phyloP scores from a whole-genome alignment of 495 filamentous ascomycete species.

The Xylaria castorea region DNA sequence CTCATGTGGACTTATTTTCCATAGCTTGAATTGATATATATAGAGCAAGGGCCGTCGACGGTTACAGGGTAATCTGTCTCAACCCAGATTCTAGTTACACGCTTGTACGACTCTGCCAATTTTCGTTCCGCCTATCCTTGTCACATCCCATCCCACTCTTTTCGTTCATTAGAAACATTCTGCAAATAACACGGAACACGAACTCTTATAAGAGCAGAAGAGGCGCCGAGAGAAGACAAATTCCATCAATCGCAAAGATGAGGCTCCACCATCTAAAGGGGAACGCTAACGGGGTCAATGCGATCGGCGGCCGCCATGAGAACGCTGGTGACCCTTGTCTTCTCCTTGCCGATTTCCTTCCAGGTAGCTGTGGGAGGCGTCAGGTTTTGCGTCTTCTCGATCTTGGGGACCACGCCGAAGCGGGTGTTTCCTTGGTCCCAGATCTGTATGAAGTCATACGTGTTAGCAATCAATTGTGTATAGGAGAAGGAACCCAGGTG shows the following conservation, averaged over 20 bases:
- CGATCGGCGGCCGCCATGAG: constrained; percentile 21
- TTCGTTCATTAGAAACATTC: neutral
- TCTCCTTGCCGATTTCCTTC: constrained; percentile 22
- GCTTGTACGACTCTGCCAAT: neutral
- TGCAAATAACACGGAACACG: neutral
- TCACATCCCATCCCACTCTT: neutral
- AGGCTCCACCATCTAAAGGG: constrained; percentile 16
- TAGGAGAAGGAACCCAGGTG: neutral
- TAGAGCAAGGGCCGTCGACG: neutral
- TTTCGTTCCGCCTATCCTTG: too few species aligned
- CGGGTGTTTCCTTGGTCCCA: constrained; percentile 77
- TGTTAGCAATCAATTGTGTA: neutral
- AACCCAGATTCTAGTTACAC: neutral
- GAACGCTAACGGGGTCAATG: constrained; percentile 3
- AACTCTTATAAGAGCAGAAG: neutral
- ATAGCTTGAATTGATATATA: too few species aligned
- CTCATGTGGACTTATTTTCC: neutral
- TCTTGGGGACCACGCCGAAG: constrained; percentile 73
- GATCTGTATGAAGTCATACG: constrained; percentile 52
- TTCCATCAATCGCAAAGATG: constrained; percentile 7
- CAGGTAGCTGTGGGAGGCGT: constrained; percentile 36
- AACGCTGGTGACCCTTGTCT: constrained; percentile 29
- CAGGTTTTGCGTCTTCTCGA: constrained; percentile 62
- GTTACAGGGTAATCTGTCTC: neutral
- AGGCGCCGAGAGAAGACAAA: neutral